Evolutionary conservation across 1,139 yeast species (phyloP).

Genomic region (Candida tetrigidarum): DNA sequence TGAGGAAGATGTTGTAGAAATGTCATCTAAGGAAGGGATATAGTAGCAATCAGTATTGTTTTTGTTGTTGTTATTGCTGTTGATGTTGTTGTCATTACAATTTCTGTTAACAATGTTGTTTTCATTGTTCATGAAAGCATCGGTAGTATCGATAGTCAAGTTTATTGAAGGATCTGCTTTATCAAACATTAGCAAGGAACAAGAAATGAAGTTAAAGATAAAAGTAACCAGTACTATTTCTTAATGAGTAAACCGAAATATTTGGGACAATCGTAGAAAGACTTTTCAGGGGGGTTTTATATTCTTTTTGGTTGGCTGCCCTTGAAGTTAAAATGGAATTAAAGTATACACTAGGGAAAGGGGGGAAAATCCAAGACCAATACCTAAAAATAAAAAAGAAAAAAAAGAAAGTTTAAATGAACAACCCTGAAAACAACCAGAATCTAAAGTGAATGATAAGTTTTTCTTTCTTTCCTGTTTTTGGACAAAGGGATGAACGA

Average conservation of each 20-base stretch:
- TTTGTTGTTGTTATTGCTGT: slow-evolving; percentile 1
- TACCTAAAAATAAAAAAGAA: neutral
- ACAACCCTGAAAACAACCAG: neutral
- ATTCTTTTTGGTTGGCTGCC: neutral
- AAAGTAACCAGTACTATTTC: slow-evolving; percentile 3
- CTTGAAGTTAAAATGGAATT: neutral
- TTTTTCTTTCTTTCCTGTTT: no score
- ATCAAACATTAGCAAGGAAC: slow-evolving; percentile 3
- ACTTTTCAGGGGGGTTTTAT: neutral
- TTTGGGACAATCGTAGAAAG: neutral
- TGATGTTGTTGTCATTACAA: neutral
- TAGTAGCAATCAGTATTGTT: slow-evolving; percentile 6
- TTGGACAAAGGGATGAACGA: neutral
- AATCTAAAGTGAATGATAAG: neutral
- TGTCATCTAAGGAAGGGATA: slow-evolving; percentile 14
- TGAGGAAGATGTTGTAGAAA: slow-evolving; percentile 7
- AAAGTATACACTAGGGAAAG: neutral
- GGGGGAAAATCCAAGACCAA: slow-evolving; percentile 1
- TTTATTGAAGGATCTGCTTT: slow-evolving; percentile 2
- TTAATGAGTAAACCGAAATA: neutral
- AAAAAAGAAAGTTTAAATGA: no score
- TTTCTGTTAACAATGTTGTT: neutral
- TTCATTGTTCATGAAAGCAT: neutral
- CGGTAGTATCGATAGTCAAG: neutral
- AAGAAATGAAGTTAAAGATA: neutral